phyloP scores from a whole-genome alignment of 164 flowering plant species.

The Vitis rotundifolia region DNA sequence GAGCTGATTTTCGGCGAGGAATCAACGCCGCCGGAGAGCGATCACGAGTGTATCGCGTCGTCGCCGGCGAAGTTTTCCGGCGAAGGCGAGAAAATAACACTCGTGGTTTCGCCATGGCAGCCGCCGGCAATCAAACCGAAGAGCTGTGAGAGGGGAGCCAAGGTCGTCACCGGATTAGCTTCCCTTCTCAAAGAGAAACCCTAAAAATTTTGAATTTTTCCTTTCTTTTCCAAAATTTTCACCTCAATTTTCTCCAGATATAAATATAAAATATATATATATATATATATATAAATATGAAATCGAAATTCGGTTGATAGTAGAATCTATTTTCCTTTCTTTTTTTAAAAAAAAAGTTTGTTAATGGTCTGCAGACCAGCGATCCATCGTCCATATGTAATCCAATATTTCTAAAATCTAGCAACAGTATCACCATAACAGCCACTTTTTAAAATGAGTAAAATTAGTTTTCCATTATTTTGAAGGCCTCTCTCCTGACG shows the following conservation, averaged over 20 bases:
- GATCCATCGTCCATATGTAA: no score
- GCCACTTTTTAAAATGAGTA: no score
- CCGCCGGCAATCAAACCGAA: constrained; percentile 64
- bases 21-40: constrained; percentile 8
- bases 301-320: constrained; percentile 18
- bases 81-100: constrained; percentile 18
- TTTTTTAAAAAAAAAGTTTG: neutral
- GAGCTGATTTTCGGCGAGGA: constrained; percentile 49
- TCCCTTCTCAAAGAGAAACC: constrained; percentile 66
- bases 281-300: constrained; percentile 2
- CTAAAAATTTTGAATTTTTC: constrained; percentile 33
- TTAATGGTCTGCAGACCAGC: neutral
- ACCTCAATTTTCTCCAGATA: constrained; percentile 3
- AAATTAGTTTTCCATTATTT: no score
- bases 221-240: neutral
- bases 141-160: constrained; percentile 44
- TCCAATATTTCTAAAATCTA: no score
- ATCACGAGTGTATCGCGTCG: neutral
- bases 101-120: constrained; percentile 40
- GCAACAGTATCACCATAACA: no score
- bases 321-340: neutral
- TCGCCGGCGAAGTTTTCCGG: constrained; percentile 12
- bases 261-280: constrained; percentile 13
- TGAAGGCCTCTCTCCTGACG: no score
- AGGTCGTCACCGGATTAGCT: constrained; percentile 72